These are phyloP conservation scores for Neltuma alba DNA, from an alignment of 306 rosid genomes.

Conservation along the genomic window DNA sequence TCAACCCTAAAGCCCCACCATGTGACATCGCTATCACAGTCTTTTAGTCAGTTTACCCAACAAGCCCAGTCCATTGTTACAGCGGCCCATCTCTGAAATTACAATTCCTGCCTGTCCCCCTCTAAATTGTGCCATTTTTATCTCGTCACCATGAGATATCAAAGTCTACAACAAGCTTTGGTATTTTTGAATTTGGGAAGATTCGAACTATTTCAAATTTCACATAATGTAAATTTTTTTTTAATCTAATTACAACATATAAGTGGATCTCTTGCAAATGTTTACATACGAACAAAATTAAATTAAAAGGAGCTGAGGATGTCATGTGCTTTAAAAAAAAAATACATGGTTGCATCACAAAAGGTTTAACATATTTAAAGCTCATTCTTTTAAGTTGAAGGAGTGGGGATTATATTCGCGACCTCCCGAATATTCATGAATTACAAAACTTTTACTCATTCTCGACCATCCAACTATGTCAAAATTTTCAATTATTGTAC, in stretches of 20 bases:
- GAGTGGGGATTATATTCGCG: too few relatives aligned
- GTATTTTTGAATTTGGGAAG: too few relatives aligned
- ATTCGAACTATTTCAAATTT: too few relatives aligned
- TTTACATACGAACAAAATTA: background rate
- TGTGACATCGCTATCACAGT: background rate
- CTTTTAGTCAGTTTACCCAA: background rate
- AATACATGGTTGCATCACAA: background rate
- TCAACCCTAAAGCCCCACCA: background rate
- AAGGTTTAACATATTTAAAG: too few relatives aligned
- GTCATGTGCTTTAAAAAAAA: background rate
- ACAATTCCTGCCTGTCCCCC: background rate
- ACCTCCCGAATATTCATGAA: too few relatives aligned
- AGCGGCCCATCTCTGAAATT: background rate
- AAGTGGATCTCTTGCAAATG: background rate
- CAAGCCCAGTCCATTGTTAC: slow-evolving; percentile 31
- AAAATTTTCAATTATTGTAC: too few relatives aligned
- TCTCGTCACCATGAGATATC: background rate
- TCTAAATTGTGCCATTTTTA: background rate
- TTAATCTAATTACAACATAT: too few relatives aligned
- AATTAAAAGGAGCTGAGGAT: background rate
- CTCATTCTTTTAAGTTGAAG: too few relatives aligned
- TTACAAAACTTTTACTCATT: too few relatives aligned
- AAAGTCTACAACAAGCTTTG: background rate
- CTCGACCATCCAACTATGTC: too few relatives aligned
- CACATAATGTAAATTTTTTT: too few relatives aligned